Base-by-base conservation (phyloP, 148 eudicot genomes). In the Chenopodium quinoa region DNA sequence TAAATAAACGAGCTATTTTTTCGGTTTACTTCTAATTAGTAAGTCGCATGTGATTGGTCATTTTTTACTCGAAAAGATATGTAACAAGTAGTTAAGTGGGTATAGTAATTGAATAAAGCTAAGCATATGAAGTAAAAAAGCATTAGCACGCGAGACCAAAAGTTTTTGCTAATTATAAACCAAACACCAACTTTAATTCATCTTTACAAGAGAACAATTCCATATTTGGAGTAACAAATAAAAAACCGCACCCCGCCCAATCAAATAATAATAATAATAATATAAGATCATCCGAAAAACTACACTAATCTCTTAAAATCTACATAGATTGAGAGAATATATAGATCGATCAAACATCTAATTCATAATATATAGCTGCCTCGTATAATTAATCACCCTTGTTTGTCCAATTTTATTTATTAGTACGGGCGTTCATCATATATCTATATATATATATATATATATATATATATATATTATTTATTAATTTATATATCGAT, bases 181-280 rank as follows among this genome's bases (percentile, higher is more conserved):
- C 78, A 80, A 80, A 81, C 52, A 84, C 69, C 66, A 76, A 50
- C 72, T 47, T 60, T 5, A 44, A 46, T 11, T 27, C 27, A 27
- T 71, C 50, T 84, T 68, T 77, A 84, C 78, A 84, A 65, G 75
- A 27, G 32, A 76, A 37, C 50, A 76, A 27, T 32, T 22, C 78
- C 69, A 72, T 44, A 77, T 75, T 65, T 44, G 25, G 23, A 20
- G 22, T 10, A 44, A 44, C 69, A 20, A 58, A 72, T 10, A 31
- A 34, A 63, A 5, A 29, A 52, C 25, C 23, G 22, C 16, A 40
- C 70, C 34, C 70, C 7, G 6, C 9, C 70, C 3, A 27, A 27
- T 27, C 27, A 27, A 66, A 66, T 23, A 27, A 27, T n/a, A 27
- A 27, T n/a, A 27, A 27, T 27, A 27, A 27, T 12, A 50, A 68